Percentiles rank a stretch among this genome's conserved stretches.
Evolutionary conservation across 2,329 filamentous ascomycete species (phyloP).

Genomic region (Tympanopsis confertula): DNA sequence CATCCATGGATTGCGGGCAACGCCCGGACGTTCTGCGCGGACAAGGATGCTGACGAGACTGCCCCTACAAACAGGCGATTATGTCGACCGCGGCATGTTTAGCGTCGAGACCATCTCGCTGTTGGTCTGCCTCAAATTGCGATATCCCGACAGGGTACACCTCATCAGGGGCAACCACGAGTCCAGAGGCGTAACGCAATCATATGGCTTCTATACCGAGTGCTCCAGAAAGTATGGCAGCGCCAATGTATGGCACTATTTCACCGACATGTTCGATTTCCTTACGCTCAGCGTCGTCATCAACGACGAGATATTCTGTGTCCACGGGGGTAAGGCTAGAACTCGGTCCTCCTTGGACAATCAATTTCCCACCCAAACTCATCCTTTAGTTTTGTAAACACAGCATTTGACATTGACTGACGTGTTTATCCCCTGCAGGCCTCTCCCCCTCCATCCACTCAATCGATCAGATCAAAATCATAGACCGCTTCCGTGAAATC

Average conservation of each 20-base stretch:
- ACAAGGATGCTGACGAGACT: not conserved
- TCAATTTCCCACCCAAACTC: not conserved
- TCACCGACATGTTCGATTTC: constrained; percentile 99
- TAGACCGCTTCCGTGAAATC: constrained; percentile 96
- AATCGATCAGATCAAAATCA: constrained; percentile 99
- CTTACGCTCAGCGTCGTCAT: constrained; percentile 94
- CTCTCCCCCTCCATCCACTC: constrained; percentile 86
- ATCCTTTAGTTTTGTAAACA: not conserved
- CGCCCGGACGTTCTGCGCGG: too few species aligned
- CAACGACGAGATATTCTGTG: constrained; percentile 97
- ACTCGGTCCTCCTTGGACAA: constrained; percentile 1
- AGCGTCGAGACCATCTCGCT: constrained; percentile 97
- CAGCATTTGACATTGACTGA: not conserved
- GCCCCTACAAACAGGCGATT: constrained; percentile 58
- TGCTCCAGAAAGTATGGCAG: constrained; percentile 97
- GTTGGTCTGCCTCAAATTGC: constrained; percentile 89
- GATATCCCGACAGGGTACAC: constrained; percentile 91
- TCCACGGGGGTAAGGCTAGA: constrained; percentile 64
- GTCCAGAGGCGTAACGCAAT: constrained; percentile 92
- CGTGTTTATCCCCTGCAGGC: constrained; percentile 34
- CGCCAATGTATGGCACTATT: constrained; percentile 98
- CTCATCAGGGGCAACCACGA: constrained; percentile 97
- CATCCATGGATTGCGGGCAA: too few species aligned
- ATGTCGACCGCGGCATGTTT: constrained; percentile 96
- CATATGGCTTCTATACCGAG: constrained; percentile 97